Conservation (phyloP, 2,329 filamentous ascomycete genomes). For the Fusarium sp. region DNA sequence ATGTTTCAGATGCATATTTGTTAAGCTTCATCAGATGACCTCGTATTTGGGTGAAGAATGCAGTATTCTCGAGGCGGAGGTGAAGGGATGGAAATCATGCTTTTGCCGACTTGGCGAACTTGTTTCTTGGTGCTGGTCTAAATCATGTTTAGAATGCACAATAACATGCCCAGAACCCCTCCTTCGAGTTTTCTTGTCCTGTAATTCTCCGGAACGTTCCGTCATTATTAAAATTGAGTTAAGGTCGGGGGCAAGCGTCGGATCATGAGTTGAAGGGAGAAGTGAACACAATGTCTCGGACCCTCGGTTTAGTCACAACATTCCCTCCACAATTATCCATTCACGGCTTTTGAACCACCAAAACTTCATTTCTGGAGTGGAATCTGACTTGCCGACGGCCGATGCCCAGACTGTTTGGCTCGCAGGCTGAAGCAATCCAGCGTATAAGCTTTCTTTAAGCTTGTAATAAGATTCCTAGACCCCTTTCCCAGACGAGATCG, state of each 20-base stretch:
- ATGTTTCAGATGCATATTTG: slow-evolving; percentile 21
- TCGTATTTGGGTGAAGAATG: slow-evolving; percentile 13
- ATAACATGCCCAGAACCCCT: background rate
- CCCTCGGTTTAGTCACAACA: slow-evolving; percentile 9
- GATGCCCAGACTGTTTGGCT: slow-evolving; percentile 24
- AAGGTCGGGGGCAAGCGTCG: background rate
- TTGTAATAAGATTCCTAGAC: background rate
- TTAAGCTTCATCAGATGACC: background rate
- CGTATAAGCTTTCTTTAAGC: slow-evolving; percentile 11
- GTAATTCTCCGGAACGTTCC: background rate
- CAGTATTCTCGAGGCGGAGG: background rate
- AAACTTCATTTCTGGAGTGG: background rate
- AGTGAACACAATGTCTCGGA: slow-evolving; percentile 33
- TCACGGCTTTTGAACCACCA: background rate
- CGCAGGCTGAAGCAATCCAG: background rate
- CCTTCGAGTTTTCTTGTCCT: background rate
- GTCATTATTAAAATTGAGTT: background rate
- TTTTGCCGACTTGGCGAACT: background rate
- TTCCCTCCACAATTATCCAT: background rate
- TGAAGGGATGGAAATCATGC: background rate
- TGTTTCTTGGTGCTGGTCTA: background rate
- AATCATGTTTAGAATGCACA: accelerated
- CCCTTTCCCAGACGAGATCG: background rate
- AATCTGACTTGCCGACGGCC: slow-evolving; percentile 13
- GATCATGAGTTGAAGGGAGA: slow-evolving; percentile 9